Conservation (phyloP, 2,329 filamentous ascomycete species). For the Dothidotthia symphoricarpi region DNA sequence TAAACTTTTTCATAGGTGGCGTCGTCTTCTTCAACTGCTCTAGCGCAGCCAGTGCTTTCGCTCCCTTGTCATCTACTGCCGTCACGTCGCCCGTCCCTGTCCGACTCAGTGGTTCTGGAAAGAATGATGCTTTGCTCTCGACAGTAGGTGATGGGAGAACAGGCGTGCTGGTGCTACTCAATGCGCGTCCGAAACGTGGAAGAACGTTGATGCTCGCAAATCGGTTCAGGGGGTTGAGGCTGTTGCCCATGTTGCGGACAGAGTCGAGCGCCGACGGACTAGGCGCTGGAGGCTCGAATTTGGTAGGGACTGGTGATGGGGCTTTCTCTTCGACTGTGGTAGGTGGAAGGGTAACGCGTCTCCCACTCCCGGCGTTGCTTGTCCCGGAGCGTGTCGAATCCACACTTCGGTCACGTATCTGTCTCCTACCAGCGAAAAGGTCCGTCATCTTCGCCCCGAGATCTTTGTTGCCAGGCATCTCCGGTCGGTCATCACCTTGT, state of each 20-base stretch:
- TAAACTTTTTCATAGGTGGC: conserved; percentile 49
- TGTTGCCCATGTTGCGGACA: conserved; percentile 75
- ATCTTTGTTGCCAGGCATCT: conserved; percentile 29
- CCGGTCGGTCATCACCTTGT: conserved; percentile 43
- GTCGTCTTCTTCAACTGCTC: conserved; percentile 47
- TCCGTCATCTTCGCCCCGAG: conserved; percentile 63
- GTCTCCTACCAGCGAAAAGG: conserved; percentile 66
- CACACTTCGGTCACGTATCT: conserved; percentile 67
- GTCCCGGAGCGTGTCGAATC: conserved; percentile 69
- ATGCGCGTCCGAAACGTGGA: conserved; percentile 67
- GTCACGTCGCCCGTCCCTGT: conserved; percentile 22
- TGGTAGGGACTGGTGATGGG: conserved; percentile 17
- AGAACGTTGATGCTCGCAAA: conserved; percentile 73
- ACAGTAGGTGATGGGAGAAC: conserved; percentile 41
- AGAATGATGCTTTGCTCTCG: conserved; percentile 32
- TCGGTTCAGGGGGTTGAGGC: conserved; percentile 78
- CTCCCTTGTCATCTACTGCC: conserved; percentile 32
- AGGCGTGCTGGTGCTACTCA: conserved; percentile 44
- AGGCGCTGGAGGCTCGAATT: conserved; percentile 27
- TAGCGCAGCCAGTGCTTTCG: conserved; percentile 45
- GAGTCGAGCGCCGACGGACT: conserved; percentile 70
- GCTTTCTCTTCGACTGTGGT: conserved; percentile 27
- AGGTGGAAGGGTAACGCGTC: conserved; percentile 53
- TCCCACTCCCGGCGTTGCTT: conserved; percentile 55
- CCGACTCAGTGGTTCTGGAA: conserved; percentile 15